Evolutionary conservation across 148 eudicot genomes (phyloP), one percentile per base, ranked within the genome.

Genomic region (Dysphania ambrosioides): DNA sequence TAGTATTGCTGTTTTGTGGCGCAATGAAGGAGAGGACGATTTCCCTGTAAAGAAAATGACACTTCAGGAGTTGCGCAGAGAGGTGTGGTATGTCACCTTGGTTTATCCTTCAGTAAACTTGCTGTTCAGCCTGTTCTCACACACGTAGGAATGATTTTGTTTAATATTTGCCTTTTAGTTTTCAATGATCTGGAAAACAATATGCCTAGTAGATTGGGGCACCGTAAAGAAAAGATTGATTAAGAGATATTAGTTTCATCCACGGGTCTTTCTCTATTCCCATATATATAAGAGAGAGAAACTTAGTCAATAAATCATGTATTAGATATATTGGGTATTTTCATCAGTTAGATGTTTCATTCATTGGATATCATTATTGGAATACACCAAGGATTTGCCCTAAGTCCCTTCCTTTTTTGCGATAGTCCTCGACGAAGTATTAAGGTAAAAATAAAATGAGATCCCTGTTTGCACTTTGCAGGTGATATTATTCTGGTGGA

Each of bases 21-120:
- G 91, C 31, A 80, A 92, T 82, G 97, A 95, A 83, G 97, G 88
- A 79, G 88, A 88, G 74, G 90, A 92, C 72, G 78, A 86, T 61
- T 29, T 81, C 74, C 93, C 91, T 40, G 66, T 90, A 51, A 85
- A 79, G 31, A 87, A 83, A 82, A 78, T 87, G 92, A 84, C 96
- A 35, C 83, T 90, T 72, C 77, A 78, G 76, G 92, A 88, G 82
- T 69, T 95, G 78, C 86, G 88, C n/a, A 73, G 75, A 56, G 85
- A 87, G 84, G 97, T 90, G 70, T 92, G 97, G 99, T 95, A 92
- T 73, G 92, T 75, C 59, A 1, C 15, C 9, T 66, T 60, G 31
- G 35, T 42, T 59, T 66, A 49, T n/a, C 35, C 7, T 32, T 30
- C 38, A 26, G 27, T 18, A 35, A 68, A 56, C 58, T 15, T 38